Base-by-base conservation (phyloP, 495 filamentous ascomycete species). In the Xylona heveae region DNA sequence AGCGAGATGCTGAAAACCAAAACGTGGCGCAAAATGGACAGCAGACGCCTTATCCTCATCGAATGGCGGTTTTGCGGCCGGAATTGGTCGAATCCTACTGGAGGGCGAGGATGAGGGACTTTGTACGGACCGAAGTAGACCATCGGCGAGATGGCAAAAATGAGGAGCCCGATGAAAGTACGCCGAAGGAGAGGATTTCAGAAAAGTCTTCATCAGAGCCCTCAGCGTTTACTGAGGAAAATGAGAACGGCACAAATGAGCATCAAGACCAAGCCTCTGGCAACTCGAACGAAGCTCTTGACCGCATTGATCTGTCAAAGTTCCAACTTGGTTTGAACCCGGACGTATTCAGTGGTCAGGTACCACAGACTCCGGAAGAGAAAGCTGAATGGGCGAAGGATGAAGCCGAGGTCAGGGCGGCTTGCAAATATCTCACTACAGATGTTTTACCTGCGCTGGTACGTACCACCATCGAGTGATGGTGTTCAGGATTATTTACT, bases 311-410 rank as follows among this genome's bases (percentile, higher is more conserved):
- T 41, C 74, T 88, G 37, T 80, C 80, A 23, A 65, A 70, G 41
- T 97, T 97, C 61, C 55, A 74, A 17, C 78, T 93, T 35, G 57
- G 78, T 18, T 64, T 99, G 18, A 99, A 99, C 58, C 85, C 90
- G 16, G 90, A 99, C 49, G 82, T 79, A 31, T 93, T 79, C 61
- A 84, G 78, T 50, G 85, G 82, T 36, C 90, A 99, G 52, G 57
- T 66, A 24, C 88, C 90, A 17, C 78, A 88, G 48, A 85, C 79
- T 9, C 70, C 85, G 6, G 82, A 76, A 38, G 88, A 95, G 46
- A 91, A 85, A 55, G 69, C 68, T 37, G 67, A 84, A 46, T 68
- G 75, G 71, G 68, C 67, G 34, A 62, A 75, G 40, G 90, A 99
- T 44, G 90, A 95, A 55, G 62, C 74, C 43, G 77, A 92, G 34